phyloP scores from a whole-genome alignment of 208 protist genomes.

The Trypanosoma platydactyli region DNA sequence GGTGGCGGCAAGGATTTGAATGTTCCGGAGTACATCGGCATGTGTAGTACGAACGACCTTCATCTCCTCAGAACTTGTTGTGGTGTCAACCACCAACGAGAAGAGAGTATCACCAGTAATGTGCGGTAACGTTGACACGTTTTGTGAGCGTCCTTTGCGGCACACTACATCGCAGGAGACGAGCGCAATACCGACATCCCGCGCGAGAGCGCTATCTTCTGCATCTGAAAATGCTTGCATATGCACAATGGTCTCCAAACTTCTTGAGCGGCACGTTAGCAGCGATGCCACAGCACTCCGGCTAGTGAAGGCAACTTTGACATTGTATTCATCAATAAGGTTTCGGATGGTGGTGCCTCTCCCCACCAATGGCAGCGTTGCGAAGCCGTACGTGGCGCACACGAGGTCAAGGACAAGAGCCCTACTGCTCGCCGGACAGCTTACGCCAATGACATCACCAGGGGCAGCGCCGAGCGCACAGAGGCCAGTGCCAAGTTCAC shows the following conservation, averaged over 20 bases:
- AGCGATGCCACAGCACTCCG: slow-evolving; percentile 60
- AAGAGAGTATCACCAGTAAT: slow-evolving; percentile 37
- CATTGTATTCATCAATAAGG: slow-evolving; percentile 74
- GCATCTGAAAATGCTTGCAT: slow-evolving; percentile 58
- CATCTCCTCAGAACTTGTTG: slow-evolving; percentile 25
- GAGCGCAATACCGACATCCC: slow-evolving; percentile 81
- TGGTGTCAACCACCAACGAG: slow-evolving; percentile 60
- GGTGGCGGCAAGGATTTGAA: slow-evolving; percentile 59
- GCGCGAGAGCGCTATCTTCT: slow-evolving; percentile 54
- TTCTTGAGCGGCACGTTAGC: slow-evolving; percentile 75
- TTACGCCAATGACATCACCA: slow-evolving; percentile 81
- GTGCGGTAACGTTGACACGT: slow-evolving; percentile 17
- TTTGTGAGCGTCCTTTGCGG: slow-evolving; percentile 47
- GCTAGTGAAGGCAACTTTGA: slow-evolving; percentile 68
- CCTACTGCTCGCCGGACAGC: slow-evolving; percentile 60
- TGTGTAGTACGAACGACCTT: slow-evolving; percentile 63
- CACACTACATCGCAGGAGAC: slow-evolving; percentile 65
- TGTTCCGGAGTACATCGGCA: slow-evolving; percentile 59
- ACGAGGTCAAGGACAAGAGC: slow-evolving; percentile 70
- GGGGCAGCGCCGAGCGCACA: slow-evolving; percentile 46
- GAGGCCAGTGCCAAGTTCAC: slow-evolving; percentile 74
- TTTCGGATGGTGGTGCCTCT: slow-evolving; percentile 49
- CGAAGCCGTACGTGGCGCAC: slow-evolving; percentile 68
- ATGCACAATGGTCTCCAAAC: slow-evolving; percentile 73
- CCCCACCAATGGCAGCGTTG: slow-evolving; percentile 68